phyloP scores from a whole-genome alignment of 306 rosid genomes.

The Rosa multiflora region DNA sequence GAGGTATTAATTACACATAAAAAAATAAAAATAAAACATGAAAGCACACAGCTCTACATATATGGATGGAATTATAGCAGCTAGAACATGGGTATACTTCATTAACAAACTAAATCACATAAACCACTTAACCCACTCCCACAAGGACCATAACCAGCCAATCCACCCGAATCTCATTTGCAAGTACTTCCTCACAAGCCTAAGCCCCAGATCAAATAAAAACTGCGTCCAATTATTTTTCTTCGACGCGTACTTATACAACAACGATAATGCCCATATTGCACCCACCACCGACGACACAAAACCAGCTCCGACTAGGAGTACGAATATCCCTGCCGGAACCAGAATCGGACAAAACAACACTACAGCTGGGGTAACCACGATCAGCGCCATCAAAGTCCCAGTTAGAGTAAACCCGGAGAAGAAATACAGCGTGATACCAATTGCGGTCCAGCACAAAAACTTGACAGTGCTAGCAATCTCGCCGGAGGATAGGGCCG shows the following conservation, averaged over 20 bases:
- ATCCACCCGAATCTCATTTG: not conserved
- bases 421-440: constrained; percentile 41
- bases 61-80: not conserved
- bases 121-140: not conserved
- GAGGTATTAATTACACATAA: too few relatives aligned
- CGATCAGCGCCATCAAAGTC: constrained; percentile 46
- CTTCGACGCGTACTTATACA: not conserved
- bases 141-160: not conserved
- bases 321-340: constrained; percentile 38
- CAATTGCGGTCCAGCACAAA: constrained; percentile 43
- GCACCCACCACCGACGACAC: constrained; percentile 44
- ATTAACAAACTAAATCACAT: not conserved
- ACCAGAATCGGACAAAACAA: constrained; percentile 57
- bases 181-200: not conserved
- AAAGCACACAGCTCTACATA: not conserved
- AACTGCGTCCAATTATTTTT: not conserved
- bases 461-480: constrained; percentile 33
- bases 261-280: not conserved
- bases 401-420: constrained; percentile 50
- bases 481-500: not conserved
- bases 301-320: constrained; percentile 40
- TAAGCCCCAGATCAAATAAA: not conserved
- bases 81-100: too few relatives aligned
- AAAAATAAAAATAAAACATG: too few relatives aligned
- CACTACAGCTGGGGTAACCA: constrained; percentile 60